These are phyloP conservation scores for Ophiostoma novo-ulmi DNA, from an alignment of 2,329 filamentous ascomycete species.

Conservation along the genomic window DNA sequence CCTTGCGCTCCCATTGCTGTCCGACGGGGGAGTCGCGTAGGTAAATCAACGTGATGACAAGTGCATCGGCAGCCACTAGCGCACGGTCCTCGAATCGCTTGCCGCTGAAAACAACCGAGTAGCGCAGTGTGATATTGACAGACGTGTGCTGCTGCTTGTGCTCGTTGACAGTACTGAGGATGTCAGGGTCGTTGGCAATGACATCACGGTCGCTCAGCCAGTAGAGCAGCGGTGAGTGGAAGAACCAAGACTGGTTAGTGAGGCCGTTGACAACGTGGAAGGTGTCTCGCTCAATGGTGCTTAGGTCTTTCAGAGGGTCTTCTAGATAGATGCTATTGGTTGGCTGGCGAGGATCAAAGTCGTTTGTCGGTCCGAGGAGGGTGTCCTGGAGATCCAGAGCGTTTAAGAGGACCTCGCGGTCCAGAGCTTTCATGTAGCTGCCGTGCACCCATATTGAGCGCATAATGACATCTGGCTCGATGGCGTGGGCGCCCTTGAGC, in stretches of 20 bases:
- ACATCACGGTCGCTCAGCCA: conserved; percentile 63
- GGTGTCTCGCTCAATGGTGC: conserved; percentile 46
- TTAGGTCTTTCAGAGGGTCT: conserved; percentile 37
- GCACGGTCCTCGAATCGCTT: conserved; percentile 65
- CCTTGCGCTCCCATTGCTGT: conserved; percentile 58
- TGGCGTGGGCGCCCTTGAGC: conserved; percentile 45
- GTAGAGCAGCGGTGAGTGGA: conserved; percentile 77
- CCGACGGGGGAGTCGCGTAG: conserved; percentile 60
- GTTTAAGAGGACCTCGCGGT: conserved; percentile 58
- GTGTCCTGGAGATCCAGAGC: conserved; percentile 66
- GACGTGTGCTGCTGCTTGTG: conserved; percentile 57
- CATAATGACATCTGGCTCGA: conserved; percentile 68
- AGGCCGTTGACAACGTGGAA: conserved; percentile 57
- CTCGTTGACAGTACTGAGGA: conserved; percentile 65
- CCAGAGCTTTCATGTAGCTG: conserved; percentile 71
- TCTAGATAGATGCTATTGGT: conserved; percentile 30
- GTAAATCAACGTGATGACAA: conserved; percentile 73
- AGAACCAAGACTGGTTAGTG: conserved; percentile 64
- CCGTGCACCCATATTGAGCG: conserved; percentile 78
- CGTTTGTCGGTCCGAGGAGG: conserved; percentile 56
- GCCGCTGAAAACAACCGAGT: conserved; percentile 77
- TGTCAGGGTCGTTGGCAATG: conserved; percentile 56
- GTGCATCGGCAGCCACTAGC: conserved; percentile 66
- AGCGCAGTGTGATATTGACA: conserved; percentile 68
- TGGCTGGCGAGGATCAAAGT: conserved; percentile 47